phyloP scores from a whole-genome alignment of 225 moss, liverwort and hornwort species.

The Anthoceros angustus region DNA sequence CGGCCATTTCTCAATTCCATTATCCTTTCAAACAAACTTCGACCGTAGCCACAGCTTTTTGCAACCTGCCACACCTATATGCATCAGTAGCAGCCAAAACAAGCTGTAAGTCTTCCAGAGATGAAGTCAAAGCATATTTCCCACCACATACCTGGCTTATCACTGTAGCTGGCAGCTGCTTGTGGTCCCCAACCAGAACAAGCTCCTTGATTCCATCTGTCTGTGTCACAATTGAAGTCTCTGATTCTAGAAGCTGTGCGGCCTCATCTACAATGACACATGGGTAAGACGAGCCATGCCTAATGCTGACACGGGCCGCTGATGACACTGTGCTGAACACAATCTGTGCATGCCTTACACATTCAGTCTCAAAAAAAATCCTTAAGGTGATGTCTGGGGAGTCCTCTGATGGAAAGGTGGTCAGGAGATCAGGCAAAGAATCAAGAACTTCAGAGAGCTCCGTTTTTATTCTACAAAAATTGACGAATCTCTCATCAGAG shows the following conservation, averaged over 20 bases:
- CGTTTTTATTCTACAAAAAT: neutral
- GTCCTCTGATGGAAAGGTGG: neutral
- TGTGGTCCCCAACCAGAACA: slow-evolving; percentile 18
- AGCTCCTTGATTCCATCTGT: slow-evolving; percentile 10
- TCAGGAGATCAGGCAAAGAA: slow-evolving; percentile 2
- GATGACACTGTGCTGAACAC: slow-evolving; percentile 18
- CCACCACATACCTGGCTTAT: slow-evolving; percentile 12
- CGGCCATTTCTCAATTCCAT: neutral
- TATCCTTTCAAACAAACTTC: neutral
- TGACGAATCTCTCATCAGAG: neutral
- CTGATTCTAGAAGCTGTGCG: slow-evolving; percentile 24
- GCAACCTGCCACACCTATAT: neutral
- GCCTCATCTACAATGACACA: slow-evolving; percentile 24
- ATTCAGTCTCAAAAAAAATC: neutral
- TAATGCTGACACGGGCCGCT: slow-evolving; percentile 10
- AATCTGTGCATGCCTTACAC: slow-evolving; percentile 10
- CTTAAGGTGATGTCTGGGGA: neutral
- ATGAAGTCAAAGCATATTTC: neutral
- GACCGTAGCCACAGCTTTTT: neutral
- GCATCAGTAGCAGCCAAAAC: neutral
- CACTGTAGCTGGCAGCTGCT: slow-evolving; percentile 19
- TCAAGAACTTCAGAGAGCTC: neutral
- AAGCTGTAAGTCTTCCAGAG: neutral
- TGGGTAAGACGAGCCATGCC: neutral
- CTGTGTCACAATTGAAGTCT: slow-evolving; percentile 17